phyloP scores from a whole-genome alignment of 805 yeast genomes.

The Clavispora vitiphila region DNA sequence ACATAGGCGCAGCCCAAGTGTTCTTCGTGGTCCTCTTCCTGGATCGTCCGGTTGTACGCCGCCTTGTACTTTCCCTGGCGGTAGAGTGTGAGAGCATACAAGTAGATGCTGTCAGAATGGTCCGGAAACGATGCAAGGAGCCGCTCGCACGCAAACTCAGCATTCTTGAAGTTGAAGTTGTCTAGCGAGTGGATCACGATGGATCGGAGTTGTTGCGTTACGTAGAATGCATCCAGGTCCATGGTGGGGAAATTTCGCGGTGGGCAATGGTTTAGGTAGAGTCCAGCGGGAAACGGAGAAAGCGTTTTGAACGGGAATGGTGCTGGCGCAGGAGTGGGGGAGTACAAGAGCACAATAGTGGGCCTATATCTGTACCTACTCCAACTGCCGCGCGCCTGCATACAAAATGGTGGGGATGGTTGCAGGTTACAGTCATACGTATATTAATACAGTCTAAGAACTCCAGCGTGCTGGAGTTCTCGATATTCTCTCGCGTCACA shows the following conservation, averaged over 20 bases:
- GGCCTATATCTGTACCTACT: neutral
- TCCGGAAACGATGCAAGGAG: conserved; percentile 58
- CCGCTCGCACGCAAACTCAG: conserved; percentile 84
- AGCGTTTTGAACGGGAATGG: neutral
- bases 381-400: neutral
- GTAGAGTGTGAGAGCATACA: conserved; percentile 64
- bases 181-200: conserved; percentile 68
- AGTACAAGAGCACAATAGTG: neutral
- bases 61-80: conserved; percentile 56
- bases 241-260: neutral
- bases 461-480: no score
- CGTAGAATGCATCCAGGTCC: neutral
- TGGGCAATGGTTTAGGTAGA: no score
- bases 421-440: no score
- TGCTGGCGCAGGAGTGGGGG: neutral
- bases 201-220: conserved; percentile 46
- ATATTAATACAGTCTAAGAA: no score
- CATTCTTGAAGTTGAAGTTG: conserved; percentile 62
- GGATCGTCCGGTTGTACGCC: conserved; percentile 45
- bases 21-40: conserved; percentile 27
- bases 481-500: no score
- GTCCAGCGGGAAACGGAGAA: no score
- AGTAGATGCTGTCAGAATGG: conserved; percentile 57
- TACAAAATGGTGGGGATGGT: no score
- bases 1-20: conserved; percentile 76